Percentiles rank a stretch among this genome's conserved stretches.
Conservation (phyloP, 2,329 filamentous ascomycete species). For the Aspergillus piperis region DNA sequence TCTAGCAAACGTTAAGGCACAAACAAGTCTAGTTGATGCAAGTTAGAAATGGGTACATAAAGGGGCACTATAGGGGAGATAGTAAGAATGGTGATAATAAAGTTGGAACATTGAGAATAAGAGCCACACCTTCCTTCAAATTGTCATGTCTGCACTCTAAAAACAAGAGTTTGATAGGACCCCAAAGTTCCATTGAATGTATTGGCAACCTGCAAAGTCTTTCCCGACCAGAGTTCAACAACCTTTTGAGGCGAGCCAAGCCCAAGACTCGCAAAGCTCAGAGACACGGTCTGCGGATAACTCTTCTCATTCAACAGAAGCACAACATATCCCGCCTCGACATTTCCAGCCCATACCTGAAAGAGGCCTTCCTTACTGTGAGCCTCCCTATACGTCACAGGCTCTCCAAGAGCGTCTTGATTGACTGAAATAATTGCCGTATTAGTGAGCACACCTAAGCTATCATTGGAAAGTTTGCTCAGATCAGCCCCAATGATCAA, state of each 20-base stretch:
- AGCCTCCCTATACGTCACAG: neutral
- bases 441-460: conserved; percentile 1
- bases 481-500: conserved; percentile 45
- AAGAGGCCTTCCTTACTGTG: neutral
- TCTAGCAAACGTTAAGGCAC: too few species aligned
- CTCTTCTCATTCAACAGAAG: conserved; percentile 10
- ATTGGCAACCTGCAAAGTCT: neutral
- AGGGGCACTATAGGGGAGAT: too few species aligned
- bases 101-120: too few species aligned
- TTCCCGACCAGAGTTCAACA: neutral
- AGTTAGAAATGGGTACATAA: too few species aligned
- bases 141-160: neutral
- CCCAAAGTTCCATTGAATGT: neutral
- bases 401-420: neutral
- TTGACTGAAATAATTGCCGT: conserved; percentile 2
- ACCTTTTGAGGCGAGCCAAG: neutral
- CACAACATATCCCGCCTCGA: conserved; percentile 1
- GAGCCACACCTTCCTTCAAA: too few species aligned
- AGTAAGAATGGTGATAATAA: too few species aligned
- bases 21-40: too few species aligned
- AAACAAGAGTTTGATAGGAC: conserved; percentile 9
- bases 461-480: neutral
- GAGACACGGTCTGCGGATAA: neutral
- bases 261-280: neutral
- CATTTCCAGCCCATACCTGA: conserved; percentile 6